phyloP scores from a whole-genome alignment of 495 filamentous ascomycete species.

The Bryoglossum gracile region DNA sequence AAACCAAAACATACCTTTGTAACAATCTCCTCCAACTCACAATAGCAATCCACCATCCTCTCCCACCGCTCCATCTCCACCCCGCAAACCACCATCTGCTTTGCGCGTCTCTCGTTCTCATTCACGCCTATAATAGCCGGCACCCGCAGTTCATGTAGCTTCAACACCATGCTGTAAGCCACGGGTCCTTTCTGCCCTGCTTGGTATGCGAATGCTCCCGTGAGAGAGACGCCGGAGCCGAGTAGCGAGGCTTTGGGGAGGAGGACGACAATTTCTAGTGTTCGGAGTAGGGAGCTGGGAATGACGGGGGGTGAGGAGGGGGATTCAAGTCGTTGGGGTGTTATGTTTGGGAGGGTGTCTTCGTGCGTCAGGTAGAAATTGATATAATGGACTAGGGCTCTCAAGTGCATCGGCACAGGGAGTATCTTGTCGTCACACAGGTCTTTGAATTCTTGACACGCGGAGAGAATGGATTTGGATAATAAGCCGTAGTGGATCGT shows the following conservation, averaged over 20 bases:
- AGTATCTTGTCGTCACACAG: not conserved
- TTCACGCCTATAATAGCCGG: constrained; percentile 57
- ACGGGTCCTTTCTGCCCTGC: constrained; percentile 12
- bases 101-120: constrained; percentile 45
- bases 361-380: constrained; percentile 4
- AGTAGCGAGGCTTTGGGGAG: constrained; percentile 49
- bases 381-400: constrained; percentile 3
- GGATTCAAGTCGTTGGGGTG: not conserved
- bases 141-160: constrained; percentile 40
- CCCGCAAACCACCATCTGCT: constrained; percentile 51
- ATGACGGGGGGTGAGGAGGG: constrained; percentile 16
- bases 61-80: constrained; percentile 43
- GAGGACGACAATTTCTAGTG: constrained; percentile 32
- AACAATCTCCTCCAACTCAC: constrained; percentile 39
- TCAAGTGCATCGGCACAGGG: constrained; percentile 1
- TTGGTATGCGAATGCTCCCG: constrained; percentile 12
- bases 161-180: constrained; percentile 20
- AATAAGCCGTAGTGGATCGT: constrained; percentile 57
- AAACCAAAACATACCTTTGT: constrained; percentile 38
- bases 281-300: constrained; percentile 19
- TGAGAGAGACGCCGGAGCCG: constrained; percentile 39
- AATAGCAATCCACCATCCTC: constrained; percentile 35
- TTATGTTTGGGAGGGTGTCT: not conserved
- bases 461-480: constrained; percentile 42
- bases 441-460: constrained; percentile 24